Evolutionary conservation across 305 asterid species (phyloP), one percentile per base, ranked within the genome.

Genomic region (Lippia alba): DNA sequence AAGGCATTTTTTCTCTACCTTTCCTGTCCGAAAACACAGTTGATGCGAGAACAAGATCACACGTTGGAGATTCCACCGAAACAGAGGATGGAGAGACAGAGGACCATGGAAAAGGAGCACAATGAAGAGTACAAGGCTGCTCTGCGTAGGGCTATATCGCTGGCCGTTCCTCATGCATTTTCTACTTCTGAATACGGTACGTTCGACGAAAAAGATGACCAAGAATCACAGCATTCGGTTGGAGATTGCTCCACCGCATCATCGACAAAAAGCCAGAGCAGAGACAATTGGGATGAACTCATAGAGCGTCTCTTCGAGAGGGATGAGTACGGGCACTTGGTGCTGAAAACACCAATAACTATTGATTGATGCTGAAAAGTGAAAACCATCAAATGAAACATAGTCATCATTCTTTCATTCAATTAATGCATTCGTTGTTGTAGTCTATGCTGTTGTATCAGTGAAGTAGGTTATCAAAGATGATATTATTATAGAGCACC

Each of bases 71-170:
- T 89, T 57, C 98, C 98, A 33, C 74, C 83, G 41, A 79, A 86
- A 62, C 97, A 93, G 75, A 89, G 83, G 80, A 90, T 92, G 98
- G 91, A 90, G 81, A 70, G 96, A 18, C 96, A 90, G 51, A 76
- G 85, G 73, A 81, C 96, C 0, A 57, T 92, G 36, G 78, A 76
- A 63, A 88, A 79, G 78, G 98, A 85, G 39, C 98, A 90, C 76
- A 74, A 66, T 8, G 81, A 85, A 59, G 94, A 92, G 82, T 68
- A 90, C 82, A 74, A 79, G 72, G 94, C 96, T 36, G 98, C 96
- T 57, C 72, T 92, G 44, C 79, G 74, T 12, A 83, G 98, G 79
- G 98, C 96, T 45, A 91, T 92, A 40, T 53, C 90, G 5, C 67
- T 92, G 74, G 83, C 81, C 17, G 89, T 92, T 41, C 98, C 96